These are phyloP conservation scores for Alternaria sp. DNA, from an alignment of 2,329 filamentous ascomycete genomes.

Conservation along the genomic window DNA sequence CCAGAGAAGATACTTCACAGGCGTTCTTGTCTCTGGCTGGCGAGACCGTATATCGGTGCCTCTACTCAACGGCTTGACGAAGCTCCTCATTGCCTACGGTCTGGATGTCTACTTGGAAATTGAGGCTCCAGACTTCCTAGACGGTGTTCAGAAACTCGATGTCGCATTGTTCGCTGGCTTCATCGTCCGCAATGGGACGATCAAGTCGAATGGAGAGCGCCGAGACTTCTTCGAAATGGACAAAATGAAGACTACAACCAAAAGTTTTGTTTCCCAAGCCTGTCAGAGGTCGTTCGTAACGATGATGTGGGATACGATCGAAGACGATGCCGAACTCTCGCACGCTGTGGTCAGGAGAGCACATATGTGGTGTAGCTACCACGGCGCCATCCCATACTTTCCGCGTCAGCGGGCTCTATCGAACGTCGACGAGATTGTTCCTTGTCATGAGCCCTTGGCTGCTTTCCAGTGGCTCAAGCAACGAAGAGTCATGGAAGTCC, in stretches of 20 bases:
- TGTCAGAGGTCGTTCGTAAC: slow-evolving; percentile 44
- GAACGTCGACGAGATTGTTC: slow-evolving; percentile 29
- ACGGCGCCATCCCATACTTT: slow-evolving; percentile 43
- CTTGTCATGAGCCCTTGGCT: slow-evolving; percentile 42
- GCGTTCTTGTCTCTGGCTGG: slow-evolving; percentile 45
- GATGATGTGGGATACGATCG: slow-evolving; percentile 50
- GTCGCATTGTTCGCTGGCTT: slow-evolving; percentile 38
- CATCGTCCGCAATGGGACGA: slow-evolving; percentile 45
- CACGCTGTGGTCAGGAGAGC: slow-evolving; percentile 45
- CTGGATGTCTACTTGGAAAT: slow-evolving; percentile 45
- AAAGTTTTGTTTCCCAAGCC: slow-evolving; percentile 46
- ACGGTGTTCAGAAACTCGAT: slow-evolving; percentile 32
- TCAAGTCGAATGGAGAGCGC: slow-evolving; percentile 42
- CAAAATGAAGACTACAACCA: slow-evolving; percentile 48
- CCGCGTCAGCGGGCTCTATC: slow-evolving; percentile 32
- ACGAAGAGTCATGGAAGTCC: slow-evolving; percentile 44
- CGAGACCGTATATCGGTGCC: slow-evolving; percentile 33
- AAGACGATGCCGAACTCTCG: slow-evolving; percentile 41
- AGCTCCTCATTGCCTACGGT: slow-evolving; percentile 38
- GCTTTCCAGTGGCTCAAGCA: slow-evolving; percentile 49
- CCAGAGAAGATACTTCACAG: slow-evolving; percentile 39
- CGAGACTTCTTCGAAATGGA: slow-evolving; percentile 49
- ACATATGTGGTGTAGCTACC: slow-evolving; percentile 48
- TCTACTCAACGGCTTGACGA: slow-evolving; percentile 39
- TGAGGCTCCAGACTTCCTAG: slow-evolving; percentile 42